Evolutionary conservation across 2,329 filamentous ascomycete species (phyloP), one percentile per base, ranked within the genome.

Genomic region (Thelonectria olida): DNA sequence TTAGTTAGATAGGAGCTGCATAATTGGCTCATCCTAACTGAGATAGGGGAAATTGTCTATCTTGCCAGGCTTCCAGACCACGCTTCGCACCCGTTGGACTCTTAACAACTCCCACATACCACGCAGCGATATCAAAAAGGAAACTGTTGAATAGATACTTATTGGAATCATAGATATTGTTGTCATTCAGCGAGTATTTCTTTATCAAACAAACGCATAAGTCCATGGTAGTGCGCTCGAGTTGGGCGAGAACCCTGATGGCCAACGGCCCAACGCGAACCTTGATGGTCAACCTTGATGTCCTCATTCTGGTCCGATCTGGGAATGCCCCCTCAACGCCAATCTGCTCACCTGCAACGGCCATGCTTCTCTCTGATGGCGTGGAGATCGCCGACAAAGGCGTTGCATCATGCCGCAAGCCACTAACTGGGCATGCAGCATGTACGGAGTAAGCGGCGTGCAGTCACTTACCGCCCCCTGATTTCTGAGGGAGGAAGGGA

Each of bases 261-360:
- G 67, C 51, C 58, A 65, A 38, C 23, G 59, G 71, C 66, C 49
- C 58, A 65, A 38, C 22, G 59, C 39, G 66, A 41, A 69, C 69
- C 69, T 63, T 68, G 69, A 72, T 72, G 69, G 69, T 12, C 62
- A 71, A 72, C 69, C 69, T 52, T 69, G 69, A 71, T 72, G 69
- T 64, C 67, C 67, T 54, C 45, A 13, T 19, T 13, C 45, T 52
- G 28, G 13, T 20, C 25, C 57, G 54, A 44, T 39, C 22, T 10
- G 13, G 15, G 23, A 27, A 45, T n/a, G 5, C 23, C 44, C 39
- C 15, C 60, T 49, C 41, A 56, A 61, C 53, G 60, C 54, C 58
- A 57, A 23, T 36, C 49, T 50, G 13, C 27, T 52, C 42, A 28
- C 58, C 44, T 50, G 41, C 17, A 31, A 34, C 27, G 39, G 31